Percentiles rank a stretch among this genome's conserved stretches.
Evolutionary conservation across 164 flowering plant genomes (phyloP).

Genomic region (Euptelea pleiosperma): DNA sequence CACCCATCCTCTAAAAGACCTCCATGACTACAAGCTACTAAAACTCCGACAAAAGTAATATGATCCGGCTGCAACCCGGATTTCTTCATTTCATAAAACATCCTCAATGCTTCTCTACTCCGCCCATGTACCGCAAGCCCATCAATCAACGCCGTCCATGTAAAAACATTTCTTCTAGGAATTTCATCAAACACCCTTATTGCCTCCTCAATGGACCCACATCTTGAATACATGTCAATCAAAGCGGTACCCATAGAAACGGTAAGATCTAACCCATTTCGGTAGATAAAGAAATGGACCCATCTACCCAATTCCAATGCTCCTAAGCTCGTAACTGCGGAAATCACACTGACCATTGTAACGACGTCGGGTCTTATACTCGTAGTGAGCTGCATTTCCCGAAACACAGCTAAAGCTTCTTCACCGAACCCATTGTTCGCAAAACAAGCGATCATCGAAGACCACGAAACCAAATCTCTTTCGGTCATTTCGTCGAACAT

Average conservation of each 20-base stretch:
- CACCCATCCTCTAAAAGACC: conserved; percentile 48
- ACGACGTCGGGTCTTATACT: conserved; percentile 35
- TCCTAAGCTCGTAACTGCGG: conserved; percentile 37
- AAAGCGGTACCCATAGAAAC: conserved; percentile 38
- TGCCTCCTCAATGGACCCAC: conserved; percentile 39
- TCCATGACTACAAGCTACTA: conserved; percentile 52
- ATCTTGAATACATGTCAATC: conserved; percentile 42
- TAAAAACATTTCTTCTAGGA: conserved; percentile 34
- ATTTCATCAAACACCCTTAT: conserved; percentile 37
- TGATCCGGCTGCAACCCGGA: conserved; percentile 32
- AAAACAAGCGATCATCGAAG: conserved; percentile 31
- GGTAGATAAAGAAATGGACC: conserved; percentile 27
- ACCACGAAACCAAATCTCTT: conserved; percentile 43
- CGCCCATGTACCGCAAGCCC: conserved; percentile 50
- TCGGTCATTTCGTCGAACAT: conserved; percentile 37
- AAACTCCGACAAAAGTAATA: conserved; percentile 29
- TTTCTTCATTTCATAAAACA: conserved; percentile 35
- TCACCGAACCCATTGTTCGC: conserved; percentile 28
- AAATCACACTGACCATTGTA: conserved; percentile 34
- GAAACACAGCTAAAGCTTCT: conserved; percentile 35
- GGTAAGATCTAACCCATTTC: conserved; percentile 21
- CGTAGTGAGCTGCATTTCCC: conserved; percentile 36
- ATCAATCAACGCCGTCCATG: conserved; percentile 46
- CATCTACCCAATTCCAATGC: conserved; percentile 42
- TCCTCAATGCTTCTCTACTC: conserved; percentile 26